Percentiles rank a stretch among this genome's conserved stretches.
These are phyloP conservation scores for Stagonosporopsis vannaccii DNA, from an alignment of 2,329 filamentous ascomycete genomes.

Conservation along the genomic window DNA sequence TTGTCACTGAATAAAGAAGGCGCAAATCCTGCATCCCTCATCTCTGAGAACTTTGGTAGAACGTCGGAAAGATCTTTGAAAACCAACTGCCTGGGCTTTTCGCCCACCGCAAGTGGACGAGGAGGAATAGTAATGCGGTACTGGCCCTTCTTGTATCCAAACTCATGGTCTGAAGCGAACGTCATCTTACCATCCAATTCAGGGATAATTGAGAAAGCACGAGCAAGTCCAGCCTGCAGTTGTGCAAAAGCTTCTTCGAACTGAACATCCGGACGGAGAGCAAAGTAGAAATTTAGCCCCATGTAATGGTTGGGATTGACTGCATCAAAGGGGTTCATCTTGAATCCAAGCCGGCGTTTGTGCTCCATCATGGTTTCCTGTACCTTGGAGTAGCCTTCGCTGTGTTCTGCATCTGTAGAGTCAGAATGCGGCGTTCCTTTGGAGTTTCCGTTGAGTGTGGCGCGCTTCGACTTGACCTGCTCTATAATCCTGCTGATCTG, in stretches of 20 bases:
- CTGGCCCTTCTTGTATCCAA: not conserved
- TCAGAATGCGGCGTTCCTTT: no score
- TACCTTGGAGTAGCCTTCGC: no score
- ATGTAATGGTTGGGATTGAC: not conserved
- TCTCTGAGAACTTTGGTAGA: not conserved
- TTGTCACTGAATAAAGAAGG: not conserved
- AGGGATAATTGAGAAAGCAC: not conserved
- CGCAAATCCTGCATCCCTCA: not conserved
- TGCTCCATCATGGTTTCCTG: no score
- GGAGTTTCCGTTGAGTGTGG: no score
- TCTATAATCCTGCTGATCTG: no score
- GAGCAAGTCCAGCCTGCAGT: not conserved
- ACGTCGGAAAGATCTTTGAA: not conserved
- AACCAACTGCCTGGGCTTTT: not conserved
- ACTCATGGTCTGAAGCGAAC: not conserved
- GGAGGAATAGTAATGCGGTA: not conserved
- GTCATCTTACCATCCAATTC: not conserved
- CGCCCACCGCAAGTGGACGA: not conserved
- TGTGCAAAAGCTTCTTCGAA: not conserved
- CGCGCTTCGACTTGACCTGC: no score
- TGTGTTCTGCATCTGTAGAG: no score
- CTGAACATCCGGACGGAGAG: not conserved
- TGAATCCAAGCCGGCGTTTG: no score
- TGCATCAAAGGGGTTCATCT: not conserved
- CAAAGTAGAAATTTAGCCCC: not conserved